A percentile compares a stretch with the other conserved stretches of the same genome.
phyloP scores from a whole-genome alignment of 495 filamentous ascomycete genomes.

The Hypomontagnella submonticulosa region DNA sequence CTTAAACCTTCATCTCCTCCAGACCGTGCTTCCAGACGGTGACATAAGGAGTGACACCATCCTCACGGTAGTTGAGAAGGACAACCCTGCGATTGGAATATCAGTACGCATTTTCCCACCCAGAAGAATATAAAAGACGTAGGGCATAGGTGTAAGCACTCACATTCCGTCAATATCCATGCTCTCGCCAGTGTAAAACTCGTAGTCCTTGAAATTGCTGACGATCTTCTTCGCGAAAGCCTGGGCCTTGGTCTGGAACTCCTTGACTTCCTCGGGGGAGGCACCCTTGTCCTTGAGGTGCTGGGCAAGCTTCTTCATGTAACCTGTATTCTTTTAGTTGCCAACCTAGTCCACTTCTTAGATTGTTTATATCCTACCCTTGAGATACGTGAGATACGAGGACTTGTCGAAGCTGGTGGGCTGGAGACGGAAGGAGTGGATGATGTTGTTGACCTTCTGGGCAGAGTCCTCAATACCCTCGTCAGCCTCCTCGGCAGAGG shows the following conservation, averaged over 20 bases:
- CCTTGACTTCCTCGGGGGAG: constrained; percentile 70
- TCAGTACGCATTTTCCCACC: constrained; percentile 12
- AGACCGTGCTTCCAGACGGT: constrained; percentile 97
- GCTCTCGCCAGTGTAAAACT: constrained; percentile 90
- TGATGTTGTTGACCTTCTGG: constrained; percentile 90
- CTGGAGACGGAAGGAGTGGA: constrained; percentile 89
- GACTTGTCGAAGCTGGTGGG: constrained; percentile 86
- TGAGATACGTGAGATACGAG: constrained; percentile 79
- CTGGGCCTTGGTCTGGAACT: constrained; percentile 79
- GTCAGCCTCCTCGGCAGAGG: constrained; percentile 89
- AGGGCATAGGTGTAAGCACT: constrained; percentile 42
- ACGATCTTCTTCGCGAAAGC: constrained; percentile 80
- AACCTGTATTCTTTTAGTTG: constrained; percentile 62
- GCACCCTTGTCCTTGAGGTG: constrained; percentile 71
- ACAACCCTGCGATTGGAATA: constrained; percentile 71
- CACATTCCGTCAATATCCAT: constrained; percentile 93
- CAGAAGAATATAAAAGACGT: background rate
- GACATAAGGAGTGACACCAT: constrained; percentile 89
- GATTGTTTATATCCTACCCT: constrained; percentile 66
- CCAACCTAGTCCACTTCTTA: constrained; percentile 5
- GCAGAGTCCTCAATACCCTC: constrained; percentile 74
- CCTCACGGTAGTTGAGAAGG: constrained; percentile 96
- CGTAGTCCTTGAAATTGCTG: constrained; percentile 90
- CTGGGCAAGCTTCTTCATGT: constrained; percentile 88
- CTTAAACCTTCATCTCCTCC: constrained; percentile 89